Conservation (phyloP, 441 rosid genomes). For the Pelargonium fulgidum region DNA sequence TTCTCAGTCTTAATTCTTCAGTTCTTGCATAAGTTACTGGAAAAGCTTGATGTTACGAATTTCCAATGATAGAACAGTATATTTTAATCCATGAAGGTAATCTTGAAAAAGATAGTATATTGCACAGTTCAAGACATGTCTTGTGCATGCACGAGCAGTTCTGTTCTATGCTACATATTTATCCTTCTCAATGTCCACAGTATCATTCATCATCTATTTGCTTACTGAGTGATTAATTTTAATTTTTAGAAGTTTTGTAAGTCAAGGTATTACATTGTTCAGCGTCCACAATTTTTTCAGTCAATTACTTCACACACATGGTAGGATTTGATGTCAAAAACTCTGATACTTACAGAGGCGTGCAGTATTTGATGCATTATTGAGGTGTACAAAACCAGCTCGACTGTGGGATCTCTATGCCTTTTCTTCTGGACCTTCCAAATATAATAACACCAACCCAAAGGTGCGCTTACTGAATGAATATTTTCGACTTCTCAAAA, state of each 20-base stretch:
- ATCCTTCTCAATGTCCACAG: slow-evolving; percentile 1
- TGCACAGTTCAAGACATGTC: not conserved
- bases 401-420: slow-evolving; percentile 83
- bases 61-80: not conserved
- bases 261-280: not conserved
- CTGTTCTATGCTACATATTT: slow-evolving; percentile 1
- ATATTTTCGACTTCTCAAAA: slow-evolving; percentile 87
- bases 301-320: slow-evolving; percentile 9
- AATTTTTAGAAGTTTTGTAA: not conserved
- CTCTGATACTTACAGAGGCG: slow-evolving; percentile 54
- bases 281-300: not conserved
- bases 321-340: slow-evolving; percentile 17
- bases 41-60: too few species aligned
- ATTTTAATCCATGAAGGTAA: not conserved
- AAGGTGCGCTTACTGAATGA: slow-evolving; percentile 86
- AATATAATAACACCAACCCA: slow-evolving; percentile 55
- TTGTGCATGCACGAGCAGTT: not conserved
- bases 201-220: not conserved
- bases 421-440: slow-evolving; percentile 73
- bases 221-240: not conserved
- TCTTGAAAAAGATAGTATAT: not conserved
- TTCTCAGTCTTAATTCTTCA: too few species aligned
- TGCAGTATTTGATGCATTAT: slow-evolving; percentile 52
- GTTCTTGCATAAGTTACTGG: too few species aligned
- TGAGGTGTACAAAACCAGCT: slow-evolving; percentile 55